A percentile compares a stretch with the other conserved stretches of the same genome.
These are phyloP conservation scores for Cinnamomum chago DNA, from an alignment of 164 flowering plant species.

Conservation along the genomic window DNA sequence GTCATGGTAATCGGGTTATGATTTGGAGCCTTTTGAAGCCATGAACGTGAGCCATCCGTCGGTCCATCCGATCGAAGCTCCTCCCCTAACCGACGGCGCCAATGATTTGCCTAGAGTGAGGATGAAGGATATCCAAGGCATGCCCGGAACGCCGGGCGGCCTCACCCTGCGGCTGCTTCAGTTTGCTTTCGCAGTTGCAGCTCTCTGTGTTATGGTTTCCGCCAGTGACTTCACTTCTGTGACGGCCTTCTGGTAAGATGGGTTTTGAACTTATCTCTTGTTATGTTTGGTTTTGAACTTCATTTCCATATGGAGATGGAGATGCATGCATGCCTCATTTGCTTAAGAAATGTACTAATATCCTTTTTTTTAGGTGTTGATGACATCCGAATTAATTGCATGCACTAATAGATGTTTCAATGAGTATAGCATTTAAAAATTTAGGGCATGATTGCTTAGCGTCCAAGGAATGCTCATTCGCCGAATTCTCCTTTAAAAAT, in stretches of 20 bases:
- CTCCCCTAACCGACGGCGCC: slow-evolving; percentile 39
- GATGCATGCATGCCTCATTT: too few species aligned
- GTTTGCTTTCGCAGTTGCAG: slow-evolving; percentile 53
- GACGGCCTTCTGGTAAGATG: slow-evolving; percentile 70
- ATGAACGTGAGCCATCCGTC: slow-evolving; percentile 78
- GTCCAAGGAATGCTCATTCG: too few species aligned
- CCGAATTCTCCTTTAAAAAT: too few species aligned
- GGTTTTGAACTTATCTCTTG: not conserved
- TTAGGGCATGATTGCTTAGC: too few species aligned
- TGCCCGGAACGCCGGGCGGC: slow-evolving; percentile 82
- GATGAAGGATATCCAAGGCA: slow-evolving; percentile 85
- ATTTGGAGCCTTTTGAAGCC: slow-evolving; percentile 4
- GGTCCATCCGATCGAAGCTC: slow-evolving; percentile 82
- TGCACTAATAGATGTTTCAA: too few species aligned
- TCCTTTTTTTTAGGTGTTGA: too few species aligned
- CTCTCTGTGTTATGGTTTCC: slow-evolving; percentile 70
- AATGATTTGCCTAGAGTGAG: slow-evolving; percentile 42
- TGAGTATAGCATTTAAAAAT: too few species aligned
- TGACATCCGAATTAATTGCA: too few species aligned
- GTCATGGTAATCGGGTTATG: not conserved
- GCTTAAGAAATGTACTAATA: too few species aligned
- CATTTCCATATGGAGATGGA: not conserved
- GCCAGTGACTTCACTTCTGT: slow-evolving; percentile 78
- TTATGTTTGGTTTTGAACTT: not conserved
- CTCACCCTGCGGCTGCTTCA: slow-evolving; percentile 53